These are phyloP conservation scores for Stramenopiles sp. DNA, from an alignment of 352 stramenopile genomes.

Conservation along the genomic window DNA sequence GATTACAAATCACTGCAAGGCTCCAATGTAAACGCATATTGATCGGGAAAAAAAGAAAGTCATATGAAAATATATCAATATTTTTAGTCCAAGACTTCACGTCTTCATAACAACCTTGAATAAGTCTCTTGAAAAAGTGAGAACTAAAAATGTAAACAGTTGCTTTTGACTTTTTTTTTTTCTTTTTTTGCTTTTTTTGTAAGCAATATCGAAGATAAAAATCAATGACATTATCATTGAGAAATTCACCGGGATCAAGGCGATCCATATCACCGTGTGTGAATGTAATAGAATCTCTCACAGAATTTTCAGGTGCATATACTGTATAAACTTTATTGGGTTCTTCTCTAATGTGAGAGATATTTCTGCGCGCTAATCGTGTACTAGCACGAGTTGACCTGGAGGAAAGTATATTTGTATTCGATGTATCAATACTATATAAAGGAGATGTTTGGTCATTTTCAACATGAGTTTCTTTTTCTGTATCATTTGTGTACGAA, in stretches of 20 bases:
- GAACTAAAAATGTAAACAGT: slow-evolving; percentile 1
- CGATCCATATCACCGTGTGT: neutral
- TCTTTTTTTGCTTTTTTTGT: no score
- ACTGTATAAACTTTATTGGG: no score
- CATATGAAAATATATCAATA: slow-evolving; percentile 9
- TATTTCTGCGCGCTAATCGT: no score
- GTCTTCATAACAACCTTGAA: neutral
- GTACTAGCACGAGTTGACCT: no score
- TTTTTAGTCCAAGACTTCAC: slow-evolving; percentile 8
- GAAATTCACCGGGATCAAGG: slow-evolving; percentile 2
- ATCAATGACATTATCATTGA: slow-evolving; percentile 5
- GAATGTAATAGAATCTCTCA: slow-evolving; percentile 2
- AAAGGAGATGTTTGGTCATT: no score
- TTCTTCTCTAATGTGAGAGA: no score
- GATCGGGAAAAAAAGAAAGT: slow-evolving; percentile 4
- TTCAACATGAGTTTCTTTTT: no score
- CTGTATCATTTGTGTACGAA: no score
- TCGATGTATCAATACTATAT: no score
- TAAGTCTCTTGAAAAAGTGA: neutral
- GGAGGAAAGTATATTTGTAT: no score
- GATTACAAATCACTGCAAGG: neutral
- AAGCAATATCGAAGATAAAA: slow-evolving; percentile 3
- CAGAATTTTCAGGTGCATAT: no score
- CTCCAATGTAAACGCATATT: slow-evolving; percentile 6
- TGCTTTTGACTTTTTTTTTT: slow-evolving; percentile 3